Evolutionary conservation across 371 early-diverging fungal genomes (phyloP), one percentile per base, ranked within the genome.

Genomic region (Zychaea mexicana): DNA sequence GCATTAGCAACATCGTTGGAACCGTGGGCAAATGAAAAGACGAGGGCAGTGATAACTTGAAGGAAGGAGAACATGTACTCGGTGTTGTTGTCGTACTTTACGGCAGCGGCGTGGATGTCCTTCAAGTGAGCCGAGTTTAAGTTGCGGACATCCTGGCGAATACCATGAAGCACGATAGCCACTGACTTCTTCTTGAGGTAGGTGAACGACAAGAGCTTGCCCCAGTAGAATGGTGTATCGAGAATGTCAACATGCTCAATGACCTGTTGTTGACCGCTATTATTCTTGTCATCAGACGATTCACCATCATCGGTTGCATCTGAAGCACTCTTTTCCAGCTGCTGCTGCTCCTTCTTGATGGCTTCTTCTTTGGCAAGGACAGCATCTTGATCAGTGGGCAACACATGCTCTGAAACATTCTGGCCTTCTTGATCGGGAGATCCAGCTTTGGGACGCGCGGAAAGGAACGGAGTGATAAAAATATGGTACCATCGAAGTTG

Each of bases 1-100:
- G 93, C 94, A 67, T 95, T 95, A 60, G 94, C 88, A 10, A 95
- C 93, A 72, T 95, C 95, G 72, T 95, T 95, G 49, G 92, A 89
- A 57, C 96, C 96, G 78, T 95, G 96, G 52, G 93, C 88, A 76
- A 95, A 94, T 49, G 94, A 94, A 19, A 93, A 88, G 57, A 92
- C 86, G 64, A 88, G 82, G n/a, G 95, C 91, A 9, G 95, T 93
- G 54, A 92, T 70, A 65, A 95, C 84, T 75, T 95, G 96, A 33
- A 95, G 81, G 73, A 91, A 89, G 8, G 90, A 88, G 83, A 90
- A 95, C 61, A 95, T 83, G 57, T 87, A 83, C 72, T 95, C 96
- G 31, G 93, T 91, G 60, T 92, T 83, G 66, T 81, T 78, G 67
- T 94, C 94, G 61, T 88, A 94, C 42, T 83, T 77, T 36, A 82